Percentiles rank a stretch among this genome's conserved stretches.
Conservation (phyloP, 495 filamentous ascomycete genomes). For the Trichoderma gamsii region DNA sequence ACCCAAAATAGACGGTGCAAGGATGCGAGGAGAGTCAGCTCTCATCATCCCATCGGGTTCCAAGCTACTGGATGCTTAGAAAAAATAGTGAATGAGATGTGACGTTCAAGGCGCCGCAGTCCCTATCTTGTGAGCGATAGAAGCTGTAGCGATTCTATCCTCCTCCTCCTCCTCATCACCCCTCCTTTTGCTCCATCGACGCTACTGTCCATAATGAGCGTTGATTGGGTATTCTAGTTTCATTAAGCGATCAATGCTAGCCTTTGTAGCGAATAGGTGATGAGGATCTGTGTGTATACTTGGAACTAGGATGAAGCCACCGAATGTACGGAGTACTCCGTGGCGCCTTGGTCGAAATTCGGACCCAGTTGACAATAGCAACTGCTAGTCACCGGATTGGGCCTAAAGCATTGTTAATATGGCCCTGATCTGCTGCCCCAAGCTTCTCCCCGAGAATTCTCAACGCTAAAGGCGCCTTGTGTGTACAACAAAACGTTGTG, state of each 20-base stretch:
- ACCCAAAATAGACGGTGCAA: not conserved
- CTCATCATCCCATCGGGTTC: not conserved
- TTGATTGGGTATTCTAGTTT: not conserved
- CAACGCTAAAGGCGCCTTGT: not conserved
- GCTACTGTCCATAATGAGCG: not conserved
- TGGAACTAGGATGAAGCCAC: not conserved
- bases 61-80: not conserved
- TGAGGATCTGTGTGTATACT: not conserved
- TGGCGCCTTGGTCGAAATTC: not conserved
- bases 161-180: not conserved
- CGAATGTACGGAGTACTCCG: not conserved
- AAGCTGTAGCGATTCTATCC: not conserved
- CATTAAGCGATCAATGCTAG: slow-evolving; percentile 7
- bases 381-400: not conserved
- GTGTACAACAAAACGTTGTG: not conserved
- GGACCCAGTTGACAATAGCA: slow-evolving; percentile 11
- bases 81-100: not conserved
- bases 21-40: not conserved
- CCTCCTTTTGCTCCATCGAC: not conserved
- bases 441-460: not conserved
- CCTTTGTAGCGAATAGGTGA: not conserved
- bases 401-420: slow-evolving; percentile 1
- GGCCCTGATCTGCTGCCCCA: not conserved
- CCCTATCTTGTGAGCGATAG: not conserved
- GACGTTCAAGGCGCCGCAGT: not conserved